A percentile compares a stretch with the other conserved stretches of the same genome.
Conservation (phyloP, 768 basidiomycete genomes). For the Leccinum subgranulosum region DNA sequence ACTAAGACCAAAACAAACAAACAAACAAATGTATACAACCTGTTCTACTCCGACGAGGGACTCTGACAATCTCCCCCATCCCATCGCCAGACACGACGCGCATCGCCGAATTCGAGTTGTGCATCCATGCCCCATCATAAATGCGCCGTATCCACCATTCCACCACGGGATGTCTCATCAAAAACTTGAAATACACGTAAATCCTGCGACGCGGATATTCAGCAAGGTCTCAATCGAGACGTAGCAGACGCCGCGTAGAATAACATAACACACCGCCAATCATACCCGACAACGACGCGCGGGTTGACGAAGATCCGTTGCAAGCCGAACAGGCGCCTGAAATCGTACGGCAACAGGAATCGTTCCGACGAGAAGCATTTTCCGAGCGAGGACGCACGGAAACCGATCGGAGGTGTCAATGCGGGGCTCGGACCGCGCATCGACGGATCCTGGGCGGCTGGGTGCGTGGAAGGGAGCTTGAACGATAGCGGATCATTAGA, state of each 20-base stretch:
- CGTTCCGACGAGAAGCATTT: conserved; percentile 34
- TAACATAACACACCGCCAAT: conserved; percentile 26
- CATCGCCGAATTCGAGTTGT: conserved; percentile 29
- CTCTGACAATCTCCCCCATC: conserved; percentile 25
- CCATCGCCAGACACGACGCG: conserved; percentile 15
- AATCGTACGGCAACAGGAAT: conserved; percentile 41
- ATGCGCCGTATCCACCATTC: conserved; percentile 40
- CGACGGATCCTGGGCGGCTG: conserved; percentile 3
- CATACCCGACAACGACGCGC: conserved; percentile 37
- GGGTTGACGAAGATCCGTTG: conserved; percentile 38
- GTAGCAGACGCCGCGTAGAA: too few relatives aligned
- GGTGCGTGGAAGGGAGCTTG: conserved; percentile 11
- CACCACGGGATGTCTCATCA: conserved; percentile 37
- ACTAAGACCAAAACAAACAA: too few relatives aligned
- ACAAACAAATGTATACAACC: too few relatives aligned
- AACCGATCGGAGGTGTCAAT: conserved; percentile 11
- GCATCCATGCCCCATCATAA: conserved; percentile 37
- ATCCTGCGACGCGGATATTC: conserved; percentile 13
- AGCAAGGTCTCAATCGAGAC: too few relatives aligned
- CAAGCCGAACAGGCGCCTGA: conserved; percentile 37
- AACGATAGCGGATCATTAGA: conserved; percentile 29
- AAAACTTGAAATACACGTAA: conserved; percentile 35
- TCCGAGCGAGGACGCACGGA: conserved; percentile 13
- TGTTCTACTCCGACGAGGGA: background rate
- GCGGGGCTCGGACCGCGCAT: conserved; percentile 16